Conservation (phyloP, 2,329 filamentous ascomycete genomes). For the Bertia moriformis region DNA sequence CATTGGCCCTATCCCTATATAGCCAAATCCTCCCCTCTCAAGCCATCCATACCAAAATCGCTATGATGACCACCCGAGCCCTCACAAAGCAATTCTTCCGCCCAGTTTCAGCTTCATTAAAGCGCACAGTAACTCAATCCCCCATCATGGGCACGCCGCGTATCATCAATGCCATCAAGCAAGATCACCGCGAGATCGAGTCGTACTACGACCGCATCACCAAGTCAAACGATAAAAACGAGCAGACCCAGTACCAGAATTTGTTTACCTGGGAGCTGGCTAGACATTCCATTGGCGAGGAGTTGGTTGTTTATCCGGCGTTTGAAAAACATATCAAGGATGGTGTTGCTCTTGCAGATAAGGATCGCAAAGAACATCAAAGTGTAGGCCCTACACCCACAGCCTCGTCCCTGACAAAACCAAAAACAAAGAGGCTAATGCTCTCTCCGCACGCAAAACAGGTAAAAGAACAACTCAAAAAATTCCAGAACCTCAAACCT, state of each 20-base stretch:
- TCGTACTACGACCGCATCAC: slow-evolving; percentile 25
- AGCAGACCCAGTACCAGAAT: slow-evolving; percentile 25
- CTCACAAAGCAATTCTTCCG: too few relatives aligned
- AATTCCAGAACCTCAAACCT: slow-evolving; percentile 28
- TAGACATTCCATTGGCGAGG: slow-evolving; percentile 29
- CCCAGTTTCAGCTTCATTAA: too few relatives aligned
- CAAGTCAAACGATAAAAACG: slow-evolving; percentile 16
- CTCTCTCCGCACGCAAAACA: slow-evolving; percentile 8
- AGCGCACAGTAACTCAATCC: not conserved
- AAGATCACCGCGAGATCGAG: slow-evolving; percentile 20
- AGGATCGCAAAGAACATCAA: slow-evolving; percentile 31
- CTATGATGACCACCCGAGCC: too few relatives aligned
- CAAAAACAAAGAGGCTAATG: not conserved
- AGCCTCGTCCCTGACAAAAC: not conserved
- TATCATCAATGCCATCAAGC: slow-evolving; percentile 17
- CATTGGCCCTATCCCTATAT: too few relatives aligned
- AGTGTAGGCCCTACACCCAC: slow-evolving; percentile 12
- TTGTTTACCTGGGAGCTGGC: slow-evolving; percentile 32
- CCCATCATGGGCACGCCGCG: not conserved
- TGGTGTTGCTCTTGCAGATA: slow-evolving; percentile 26
- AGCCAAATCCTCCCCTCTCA: too few relatives aligned
- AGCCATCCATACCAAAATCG: too few relatives aligned
- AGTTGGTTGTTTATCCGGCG: slow-evolving; percentile 36
- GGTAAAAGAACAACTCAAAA: slow-evolving; percentile 34
- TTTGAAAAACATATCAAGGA: slow-evolving; percentile 29